phyloP scores from a whole-genome alignment of 2,329 filamentous ascomycete species.

The Trichoderma sp. region DNA sequence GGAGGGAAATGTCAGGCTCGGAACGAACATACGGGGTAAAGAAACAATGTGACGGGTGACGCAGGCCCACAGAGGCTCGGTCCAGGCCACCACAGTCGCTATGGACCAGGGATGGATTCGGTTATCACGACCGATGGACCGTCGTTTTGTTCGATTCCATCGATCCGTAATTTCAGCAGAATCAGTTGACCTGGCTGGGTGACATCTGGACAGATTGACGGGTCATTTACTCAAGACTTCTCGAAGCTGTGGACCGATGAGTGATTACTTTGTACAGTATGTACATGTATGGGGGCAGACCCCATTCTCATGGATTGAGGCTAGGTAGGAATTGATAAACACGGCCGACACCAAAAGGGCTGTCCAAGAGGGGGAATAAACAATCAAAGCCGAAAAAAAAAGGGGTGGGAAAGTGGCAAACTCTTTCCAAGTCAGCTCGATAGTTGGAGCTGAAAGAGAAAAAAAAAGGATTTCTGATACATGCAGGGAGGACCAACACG shows the following conservation, averaged over 20 bases:
- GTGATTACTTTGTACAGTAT: background rate
- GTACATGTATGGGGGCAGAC: background rate
- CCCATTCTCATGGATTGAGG: background rate
- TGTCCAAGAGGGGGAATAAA: background rate
- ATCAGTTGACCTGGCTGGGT: conserved; percentile 9
- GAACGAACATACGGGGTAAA: conserved; percentile 7
- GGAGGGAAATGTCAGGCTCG: background rate
- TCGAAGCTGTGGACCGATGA: conserved; percentile 11
- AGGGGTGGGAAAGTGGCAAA: background rate
- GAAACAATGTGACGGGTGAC: background rate
- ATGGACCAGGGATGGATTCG: conserved; percentile 6
- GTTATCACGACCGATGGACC: conserved; percentile 16
- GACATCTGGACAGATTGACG: background rate
- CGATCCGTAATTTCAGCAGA: conserved; percentile 18
- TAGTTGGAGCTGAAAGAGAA: background rate
- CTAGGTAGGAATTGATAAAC: background rate
- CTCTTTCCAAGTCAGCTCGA: background rate
- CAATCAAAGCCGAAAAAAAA: background rate
- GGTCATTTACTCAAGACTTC: background rate
- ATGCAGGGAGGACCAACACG: conserved; percentile 2
- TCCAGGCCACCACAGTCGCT: conserved; percentile 4
- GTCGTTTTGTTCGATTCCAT: conserved; percentile 2
- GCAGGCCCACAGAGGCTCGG: background rate
- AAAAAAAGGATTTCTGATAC: background rate
- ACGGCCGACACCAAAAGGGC: background rate